A percentile compares a stretch with the other conserved stretches of the same genome.
Conservation (phyloP, 139 green algal genomes). For the Chlamydomonas schloesseri region DNA sequence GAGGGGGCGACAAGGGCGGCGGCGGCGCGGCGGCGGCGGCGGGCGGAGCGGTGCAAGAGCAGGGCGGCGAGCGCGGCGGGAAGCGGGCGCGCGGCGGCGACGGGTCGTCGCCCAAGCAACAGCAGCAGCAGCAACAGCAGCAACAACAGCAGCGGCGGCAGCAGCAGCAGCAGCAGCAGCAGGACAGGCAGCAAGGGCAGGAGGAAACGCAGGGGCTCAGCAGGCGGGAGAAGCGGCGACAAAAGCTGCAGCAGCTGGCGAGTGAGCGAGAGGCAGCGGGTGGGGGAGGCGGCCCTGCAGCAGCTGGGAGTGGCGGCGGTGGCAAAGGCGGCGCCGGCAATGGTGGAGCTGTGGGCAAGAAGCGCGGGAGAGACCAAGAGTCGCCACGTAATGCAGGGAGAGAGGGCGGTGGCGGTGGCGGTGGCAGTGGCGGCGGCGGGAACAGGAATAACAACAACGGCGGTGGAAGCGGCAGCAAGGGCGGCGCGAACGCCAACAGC, state of each 20-base stretch:
- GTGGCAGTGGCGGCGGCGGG: neutral
- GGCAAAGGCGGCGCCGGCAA: neutral
- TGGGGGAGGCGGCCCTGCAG: too few species aligned
- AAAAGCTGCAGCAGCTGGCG: too few species aligned
- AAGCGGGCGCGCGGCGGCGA: neutral
- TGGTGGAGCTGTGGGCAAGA: neutral
- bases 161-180: neutral
- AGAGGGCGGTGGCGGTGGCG: neutral
- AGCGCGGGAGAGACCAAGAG: slow-evolving; percentile 4
- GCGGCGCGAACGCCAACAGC: neutral
- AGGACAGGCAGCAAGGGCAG: neutral
- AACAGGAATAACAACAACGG: neutral
- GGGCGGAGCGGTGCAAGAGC: neutral
- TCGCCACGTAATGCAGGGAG: neutral
- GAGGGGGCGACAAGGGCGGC: neutral
- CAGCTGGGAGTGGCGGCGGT: too few species aligned
- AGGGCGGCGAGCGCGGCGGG: neutral
- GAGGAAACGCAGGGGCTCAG: neutral
- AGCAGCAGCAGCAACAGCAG: neutral
- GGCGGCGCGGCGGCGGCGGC: neutral
- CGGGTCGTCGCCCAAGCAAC: neutral
- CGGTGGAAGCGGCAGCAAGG: neutral
- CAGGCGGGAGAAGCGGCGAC: neutral
- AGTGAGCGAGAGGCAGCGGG: too few species aligned
- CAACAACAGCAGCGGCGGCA: neutral